Evolutionary conservation across 2,329 filamentous ascomycete genomes (phyloP).

Genomic region (Epichloe baconii): DNA sequence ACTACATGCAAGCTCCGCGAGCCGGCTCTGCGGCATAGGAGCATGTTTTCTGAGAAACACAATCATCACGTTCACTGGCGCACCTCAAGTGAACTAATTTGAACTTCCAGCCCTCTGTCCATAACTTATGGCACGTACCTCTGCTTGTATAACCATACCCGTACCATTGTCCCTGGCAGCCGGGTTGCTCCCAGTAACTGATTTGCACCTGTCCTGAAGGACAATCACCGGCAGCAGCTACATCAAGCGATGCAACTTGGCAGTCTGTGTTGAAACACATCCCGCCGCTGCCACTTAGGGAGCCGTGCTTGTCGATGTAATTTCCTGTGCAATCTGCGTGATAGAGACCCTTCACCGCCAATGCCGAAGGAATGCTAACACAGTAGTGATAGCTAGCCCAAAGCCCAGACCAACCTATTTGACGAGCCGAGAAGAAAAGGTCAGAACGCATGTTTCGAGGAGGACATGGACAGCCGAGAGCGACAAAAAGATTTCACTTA

Average conservation of each 20-base stretch:
- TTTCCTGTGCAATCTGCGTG: background rate
- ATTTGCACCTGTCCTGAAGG: background rate
- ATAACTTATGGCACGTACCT: background rate
- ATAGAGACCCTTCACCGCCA: background rate
- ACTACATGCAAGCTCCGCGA: too few relatives aligned
- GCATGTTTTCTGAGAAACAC: too few relatives aligned
- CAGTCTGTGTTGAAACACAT: slow-evolving; percentile 1
- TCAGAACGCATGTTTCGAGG: too few relatives aligned
- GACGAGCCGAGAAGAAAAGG: too few relatives aligned
- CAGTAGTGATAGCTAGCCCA: too few relatives aligned
- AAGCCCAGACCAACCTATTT: too few relatives aligned
- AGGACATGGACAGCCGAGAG: too few relatives aligned
- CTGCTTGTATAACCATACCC: slow-evolving; percentile 2
- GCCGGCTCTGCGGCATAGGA: too few relatives aligned
- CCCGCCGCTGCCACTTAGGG: background rate
- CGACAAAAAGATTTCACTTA: too few relatives aligned
- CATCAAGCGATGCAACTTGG: background rate
- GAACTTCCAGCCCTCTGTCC: slow-evolving; percentile 1
- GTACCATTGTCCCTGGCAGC: background rate
- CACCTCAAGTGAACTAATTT: background rate
- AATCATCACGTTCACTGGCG: too few relatives aligned
- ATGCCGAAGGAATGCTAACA: too few relatives aligned
- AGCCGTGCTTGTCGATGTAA: background rate
- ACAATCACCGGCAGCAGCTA: background rate
- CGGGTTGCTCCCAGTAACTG: slow-evolving; percentile 2